A percentile compares a stretch with the other conserved stretches of the same genome.
Evolutionary conservation across 441 rosid species (phyloP).

Genomic region (Jatropha multifida): DNA sequence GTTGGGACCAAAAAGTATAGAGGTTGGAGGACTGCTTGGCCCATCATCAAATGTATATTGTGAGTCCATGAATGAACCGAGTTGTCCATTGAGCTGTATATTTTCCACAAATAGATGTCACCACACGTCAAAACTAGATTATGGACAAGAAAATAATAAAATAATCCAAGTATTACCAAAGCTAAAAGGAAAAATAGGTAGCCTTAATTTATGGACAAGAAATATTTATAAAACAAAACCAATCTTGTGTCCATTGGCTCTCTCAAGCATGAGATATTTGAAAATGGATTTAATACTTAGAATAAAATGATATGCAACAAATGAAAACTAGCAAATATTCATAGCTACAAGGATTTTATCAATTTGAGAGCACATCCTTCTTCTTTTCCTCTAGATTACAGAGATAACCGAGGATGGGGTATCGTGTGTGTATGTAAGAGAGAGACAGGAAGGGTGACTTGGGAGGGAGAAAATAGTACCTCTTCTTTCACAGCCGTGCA

Average conservation of each 20-base stretch:
- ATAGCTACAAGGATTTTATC: background rate
- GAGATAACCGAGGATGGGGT: background rate
- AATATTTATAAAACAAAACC: background rate
- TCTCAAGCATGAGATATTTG: background rate
- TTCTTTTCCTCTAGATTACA: background rate
- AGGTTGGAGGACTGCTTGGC: conserved; percentile 17
- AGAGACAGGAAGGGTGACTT: background rate
- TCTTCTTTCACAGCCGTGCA: background rate
- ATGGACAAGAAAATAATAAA: no score
- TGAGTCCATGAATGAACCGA: conserved; percentile 18
- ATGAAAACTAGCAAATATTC: background rate
- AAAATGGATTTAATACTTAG: background rate
- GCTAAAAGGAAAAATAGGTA: background rate
- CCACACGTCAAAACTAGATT: no score
- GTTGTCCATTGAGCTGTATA: no score
- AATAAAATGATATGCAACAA: background rate
- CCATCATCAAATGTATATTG: conserved; percentile 20
- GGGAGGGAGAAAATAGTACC: conserved; percentile 17
- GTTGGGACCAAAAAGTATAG: conserved; percentile 17
- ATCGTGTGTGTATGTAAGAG: background rate
- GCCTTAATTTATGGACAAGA: background rate
- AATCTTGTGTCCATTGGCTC: background rate
- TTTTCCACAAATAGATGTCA: no score
- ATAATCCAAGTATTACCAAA: background rate
- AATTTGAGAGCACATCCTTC: background rate